Conservation (phyloP, 2,329 filamentous ascomycete genomes). For the Alternaria rosae region DNA sequence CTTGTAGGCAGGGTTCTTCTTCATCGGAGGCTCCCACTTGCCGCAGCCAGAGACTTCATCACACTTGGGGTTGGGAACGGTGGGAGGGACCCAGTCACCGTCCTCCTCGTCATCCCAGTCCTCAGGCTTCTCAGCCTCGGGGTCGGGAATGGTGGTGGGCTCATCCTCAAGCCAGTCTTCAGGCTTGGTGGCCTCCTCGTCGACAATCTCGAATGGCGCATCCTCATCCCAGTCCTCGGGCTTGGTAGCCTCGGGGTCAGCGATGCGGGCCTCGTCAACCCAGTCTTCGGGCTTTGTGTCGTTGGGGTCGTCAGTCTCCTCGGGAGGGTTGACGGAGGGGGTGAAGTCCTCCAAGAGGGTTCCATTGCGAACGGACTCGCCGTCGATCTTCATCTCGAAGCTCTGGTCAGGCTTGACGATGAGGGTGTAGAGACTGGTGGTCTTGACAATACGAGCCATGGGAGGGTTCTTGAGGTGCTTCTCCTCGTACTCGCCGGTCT, state of each 20-base stretch:
- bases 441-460: conserved; percentile 87
- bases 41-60: conserved; percentile 92
- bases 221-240: conserved; percentile 99
- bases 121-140: conserved; percentile 95
- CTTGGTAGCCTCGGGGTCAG: conserved; percentile 93
- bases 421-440: conserved; percentile 92
- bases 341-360: conserved; percentile 92
- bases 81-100: conserved; percentile 93
- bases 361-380: conserved; percentile 85
- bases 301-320: conserved; percentile 94
- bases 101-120: conserved; percentile 99
- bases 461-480: conserved; percentile 92
- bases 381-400: conserved; percentile 90
- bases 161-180: conserved; percentile 97
- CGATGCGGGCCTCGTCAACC: conserved; percentile 91
- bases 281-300: conserved; percentile 95
- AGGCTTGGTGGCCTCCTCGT: conserved; percentile 88
- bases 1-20: conserved; percentile 96
- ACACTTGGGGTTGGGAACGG: conserved; percentile 95
- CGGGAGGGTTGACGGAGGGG: conserved; percentile 89
- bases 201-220: conserved; percentile 93
- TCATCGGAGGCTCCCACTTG: conserved; percentile 89
- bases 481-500: conserved; percentile 99
- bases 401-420: conserved; percentile 97
- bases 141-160: conserved; percentile 82